Evolutionary conservation across 78 protist genomes (phyloP), one percentile per base, ranked within the genome.

Genomic region (Dictyostelium citrinum): DNA sequence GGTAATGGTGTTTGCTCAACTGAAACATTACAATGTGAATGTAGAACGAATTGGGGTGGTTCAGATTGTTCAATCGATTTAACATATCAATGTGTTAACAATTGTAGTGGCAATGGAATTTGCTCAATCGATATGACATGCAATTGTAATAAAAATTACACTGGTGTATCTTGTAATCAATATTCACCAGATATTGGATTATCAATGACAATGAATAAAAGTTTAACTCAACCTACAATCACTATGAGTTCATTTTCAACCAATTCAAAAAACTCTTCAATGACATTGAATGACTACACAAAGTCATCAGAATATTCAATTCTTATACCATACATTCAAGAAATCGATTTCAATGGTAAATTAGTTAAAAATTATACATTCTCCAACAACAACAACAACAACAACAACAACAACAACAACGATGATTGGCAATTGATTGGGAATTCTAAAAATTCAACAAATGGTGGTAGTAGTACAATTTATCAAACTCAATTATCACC

Each of bases 1-100:
- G 93, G 98, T 24, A 96, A 98, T 17, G 99, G 99, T 12, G 78
- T 85, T 24, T 99, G 99, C 90, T 71, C 60, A 24, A 60, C 96
- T 1, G 88, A 74, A 58, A 24, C 95, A 24, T 9, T 60, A 0
- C 5, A 60, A 60, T 99, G 99, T 84, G 98, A 99, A 17, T 97
- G 91, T 74, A n/a, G 39, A 51, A 0, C 1, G 1, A 24, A 41
- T 22, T 84, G 79, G 81, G 17, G 39, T 33, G 91, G 91, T 22
- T 33, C 27, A 22, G 81, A 84, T 55, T 84, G 91, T 84, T 64
- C 82, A 17, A 84, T 84, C 2, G 77, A 46, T 29, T 29, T 9
- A 22, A 68, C 39, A 0, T 72, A 35, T 37, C 24, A 33, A 33
- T 84, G 91, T 72, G 24, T 20, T 35, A 37, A 84, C 14, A 55